Conservation (phyloP, 768 basidiomycete species). For the Kwoniella dejecticola region DNA sequence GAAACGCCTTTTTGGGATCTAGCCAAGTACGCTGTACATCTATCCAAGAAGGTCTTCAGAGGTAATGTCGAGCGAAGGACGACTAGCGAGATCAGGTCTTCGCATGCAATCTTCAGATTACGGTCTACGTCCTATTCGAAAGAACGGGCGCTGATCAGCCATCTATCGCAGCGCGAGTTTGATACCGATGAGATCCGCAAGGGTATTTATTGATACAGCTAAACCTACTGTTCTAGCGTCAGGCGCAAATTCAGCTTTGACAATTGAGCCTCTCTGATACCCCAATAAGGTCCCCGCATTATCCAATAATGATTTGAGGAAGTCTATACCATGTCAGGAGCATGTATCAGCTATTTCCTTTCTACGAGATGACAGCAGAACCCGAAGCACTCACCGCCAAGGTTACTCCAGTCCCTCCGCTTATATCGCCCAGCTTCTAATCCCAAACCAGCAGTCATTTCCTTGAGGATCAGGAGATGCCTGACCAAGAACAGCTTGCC, state of each 20-base stretch:
- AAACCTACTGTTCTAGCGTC: conserved; percentile 70
- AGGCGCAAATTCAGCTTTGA: conserved; percentile 33
- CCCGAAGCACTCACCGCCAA: conserved; percentile 39
- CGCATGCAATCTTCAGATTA: conserved; percentile 80
- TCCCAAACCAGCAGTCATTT: conserved; percentile 77
- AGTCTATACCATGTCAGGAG: conserved; percentile 28
- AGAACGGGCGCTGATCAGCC: no score
- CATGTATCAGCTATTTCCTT: background rate
- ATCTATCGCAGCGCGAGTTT: no score
- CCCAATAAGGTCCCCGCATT: conserved; percentile 47
- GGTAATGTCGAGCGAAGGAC: conserved; percentile 64
- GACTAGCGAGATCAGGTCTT: conserved; percentile 73
- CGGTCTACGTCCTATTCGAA: conserved; percentile 75
- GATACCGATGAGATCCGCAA: no score
- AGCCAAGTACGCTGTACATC: conserved; percentile 58
- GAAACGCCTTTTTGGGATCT: conserved; percentile 17
- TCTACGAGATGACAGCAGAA: background rate
- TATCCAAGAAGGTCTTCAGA: conserved; percentile 67
- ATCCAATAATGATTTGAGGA: conserved; percentile 45
- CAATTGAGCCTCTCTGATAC: conserved; percentile 36
- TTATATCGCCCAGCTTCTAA: conserved; percentile 38
- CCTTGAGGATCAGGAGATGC: conserved; percentile 87
- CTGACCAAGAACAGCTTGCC: conserved; percentile 84
- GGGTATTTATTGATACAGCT: no score
- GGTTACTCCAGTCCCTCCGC: conserved; percentile 53